A percentile compares a stretch with the other conserved stretches of the same genome.
phyloP scores from a whole-genome alignment of 2,329 filamentous ascomycete species.

The Sclerotiophoma versabilis region DNA sequence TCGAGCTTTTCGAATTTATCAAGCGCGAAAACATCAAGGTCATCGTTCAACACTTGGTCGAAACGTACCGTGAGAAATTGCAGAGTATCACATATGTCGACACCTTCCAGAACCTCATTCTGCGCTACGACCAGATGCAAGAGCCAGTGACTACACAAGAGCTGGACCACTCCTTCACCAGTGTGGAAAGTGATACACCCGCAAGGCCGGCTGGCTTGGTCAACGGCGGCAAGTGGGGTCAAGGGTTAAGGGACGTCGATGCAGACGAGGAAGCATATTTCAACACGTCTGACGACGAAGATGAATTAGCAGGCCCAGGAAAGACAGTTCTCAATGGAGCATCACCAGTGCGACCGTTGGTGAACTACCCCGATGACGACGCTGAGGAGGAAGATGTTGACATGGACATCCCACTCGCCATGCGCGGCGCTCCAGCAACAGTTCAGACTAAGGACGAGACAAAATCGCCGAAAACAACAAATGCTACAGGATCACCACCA shows the following conservation, averaged over 20 bases:
- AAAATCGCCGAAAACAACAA: conserved; percentile 32
- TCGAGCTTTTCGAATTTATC: conserved; percentile 93
- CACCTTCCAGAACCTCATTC: conserved; percentile 79
- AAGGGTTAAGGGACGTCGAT: conserved; percentile 82
- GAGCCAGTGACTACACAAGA: conserved; percentile 63
- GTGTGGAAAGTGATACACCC: conserved; percentile 66
- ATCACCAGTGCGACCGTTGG: conserved; percentile 71
- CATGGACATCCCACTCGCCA: conserved; percentile 51
- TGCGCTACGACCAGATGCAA: conserved; percentile 77
- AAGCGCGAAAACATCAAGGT: conserved; percentile 69
- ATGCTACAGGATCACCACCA: conserved; percentile 52
- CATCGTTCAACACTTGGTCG: conserved; percentile 82
- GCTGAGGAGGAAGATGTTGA: conserved; percentile 66
- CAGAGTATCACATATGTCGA: conserved; percentile 80
- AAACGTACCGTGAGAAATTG: conserved; percentile 81
- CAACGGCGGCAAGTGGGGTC: conserved; percentile 67
- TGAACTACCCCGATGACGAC: conserved; percentile 95
- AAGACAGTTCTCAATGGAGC: conserved; percentile 66
- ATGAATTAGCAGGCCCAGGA: conserved; percentile 54
- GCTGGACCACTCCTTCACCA: conserved; percentile 71
- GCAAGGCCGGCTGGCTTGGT: conserved; percentile 53
- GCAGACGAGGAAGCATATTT: conserved; percentile 92
- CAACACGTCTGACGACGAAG: conserved; percentile 87
- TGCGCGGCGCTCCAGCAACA: conserved; percentile 29
- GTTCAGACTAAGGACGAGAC: conserved; percentile 36